Base-by-base conservation (phyloP, 2,329 filamentous ascomycete genomes). In the Gnomoniopsis sp. region DNA sequence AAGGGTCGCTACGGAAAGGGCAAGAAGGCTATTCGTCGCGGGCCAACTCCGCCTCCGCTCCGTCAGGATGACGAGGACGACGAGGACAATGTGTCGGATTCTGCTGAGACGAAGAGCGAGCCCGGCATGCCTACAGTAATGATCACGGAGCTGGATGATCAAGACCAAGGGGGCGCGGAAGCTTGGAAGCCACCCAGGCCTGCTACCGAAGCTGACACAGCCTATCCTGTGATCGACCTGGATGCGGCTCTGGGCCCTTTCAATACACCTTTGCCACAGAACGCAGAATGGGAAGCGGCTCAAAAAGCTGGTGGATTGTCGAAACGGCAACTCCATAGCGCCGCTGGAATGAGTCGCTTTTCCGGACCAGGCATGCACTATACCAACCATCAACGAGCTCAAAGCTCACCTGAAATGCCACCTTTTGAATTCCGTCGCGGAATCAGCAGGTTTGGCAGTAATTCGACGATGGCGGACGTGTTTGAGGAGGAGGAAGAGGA, bases 201-300 rank as follows among this genome's bases (percentile, higher is more conserved):
- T 62, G 73, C 65, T 46, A 72, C 72, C 2, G 79, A 85, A 10
- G 84, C 87, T 49, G 90, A 96, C 60, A 72, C 83, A 3, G 82
- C 88, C 54, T 90, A 87, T 68, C 88, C 90, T 8, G 88, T 97
- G 72, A 96, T 99, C 63, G 95, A 99, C 71, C 78, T 99, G 46
- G 95, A 99, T 74, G 93, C 93, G 19, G 95, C 93, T 26, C 81
- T 98, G 1, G 93, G 92, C 1, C 92, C 93, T 0, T 96, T 96
- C 73, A 95, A 96, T 67, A 96, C 92, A 0, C 89, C 90, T 26
- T 77, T 86, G 2, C 78, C 77, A 34, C 79, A 79, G 12, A 87
- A 86, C 59, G 77, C 83, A 2, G 85, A 87, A 60, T 89, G 87
- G 81, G 86, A 88, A 62, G 84, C 85, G 2, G 87, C 86, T 8